phyloP scores from a whole-genome alignment of 2,329 filamentous ascomycete genomes.

The Talaromyces amestolkiae region DNA sequence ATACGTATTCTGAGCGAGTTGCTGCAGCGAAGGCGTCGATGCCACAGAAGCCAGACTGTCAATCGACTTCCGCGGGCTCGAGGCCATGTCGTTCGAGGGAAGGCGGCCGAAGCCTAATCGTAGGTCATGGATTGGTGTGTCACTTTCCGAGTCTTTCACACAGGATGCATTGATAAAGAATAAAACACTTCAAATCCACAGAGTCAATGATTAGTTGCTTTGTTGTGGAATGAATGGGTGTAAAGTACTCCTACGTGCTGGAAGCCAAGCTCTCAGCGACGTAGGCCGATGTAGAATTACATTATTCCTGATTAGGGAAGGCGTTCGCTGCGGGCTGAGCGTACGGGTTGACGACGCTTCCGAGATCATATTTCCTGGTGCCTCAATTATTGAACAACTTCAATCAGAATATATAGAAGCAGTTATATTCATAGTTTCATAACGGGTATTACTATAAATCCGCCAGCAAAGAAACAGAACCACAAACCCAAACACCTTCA shows the following conservation, averaged over 20 bases:
- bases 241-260: not conserved
- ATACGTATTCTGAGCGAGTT: constrained; percentile 43
- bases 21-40: constrained; percentile 51
- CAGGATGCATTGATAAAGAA: not conserved
- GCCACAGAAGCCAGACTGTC: constrained; percentile 61
- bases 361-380: not conserved
- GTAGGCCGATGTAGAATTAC: constrained; percentile 13
- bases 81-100: constrained; percentile 55
- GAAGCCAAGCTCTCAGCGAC: constrained; percentile 16
- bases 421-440: not conserved
- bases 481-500: constrained; percentile 13
- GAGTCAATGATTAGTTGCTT: not conserved
- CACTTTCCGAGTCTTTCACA: not conserved
- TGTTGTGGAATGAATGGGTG: not conserved
- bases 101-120: constrained; percentile 18
- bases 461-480: not conserved
- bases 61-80: constrained; percentile 62
- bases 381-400: not conserved
- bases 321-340: not conserved
- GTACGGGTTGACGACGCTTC: not conserved
- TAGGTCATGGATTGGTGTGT: constrained; percentile 14
- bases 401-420: not conserved
- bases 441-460: constrained; percentile 1
- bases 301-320: constrained; percentile 19
- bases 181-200: not conserved